phyloP scores from a whole-genome alignment of 129 eudicot species.

The sunflower (Helianthus annuus) region HanXRQr2.0-SUNRISE NC_035443.2:24719937-24720436 shows the following conservation, averaged over 20 bases:
- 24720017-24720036: background rate
- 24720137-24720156: conserved; percentile 91
- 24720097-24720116: conserved; percentile 98
- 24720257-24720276: conserved; percentile 53
- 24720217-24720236: background rate
- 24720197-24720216: background rate
- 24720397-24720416: conserved; percentile 99
- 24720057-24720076: conserved; percentile 29
- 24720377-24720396: conserved; percentile 99
- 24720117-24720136: conserved; percentile 86
- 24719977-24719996: conserved; percentile 82
- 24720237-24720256: conserved; percentile 14
- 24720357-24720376: conserved; percentile 96
- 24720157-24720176: conserved; percentile 96
- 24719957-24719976: conserved; percentile 98
- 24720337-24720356: conserved; percentile 98
- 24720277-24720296: conserved; percentile 99
- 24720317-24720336: conserved; percentile 97
- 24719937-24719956: conserved; percentile 86
- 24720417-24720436: conserved; percentile 99
- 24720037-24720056: background rate
- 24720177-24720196: background rate
- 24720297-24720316: conserved; percentile 90
- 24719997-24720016: background rate
- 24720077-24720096: conserved; percentile 96